phyloP scores from a whole-genome alignment of 2,329 filamentous ascomycete species.

The Penicillium sp. region DNA sequence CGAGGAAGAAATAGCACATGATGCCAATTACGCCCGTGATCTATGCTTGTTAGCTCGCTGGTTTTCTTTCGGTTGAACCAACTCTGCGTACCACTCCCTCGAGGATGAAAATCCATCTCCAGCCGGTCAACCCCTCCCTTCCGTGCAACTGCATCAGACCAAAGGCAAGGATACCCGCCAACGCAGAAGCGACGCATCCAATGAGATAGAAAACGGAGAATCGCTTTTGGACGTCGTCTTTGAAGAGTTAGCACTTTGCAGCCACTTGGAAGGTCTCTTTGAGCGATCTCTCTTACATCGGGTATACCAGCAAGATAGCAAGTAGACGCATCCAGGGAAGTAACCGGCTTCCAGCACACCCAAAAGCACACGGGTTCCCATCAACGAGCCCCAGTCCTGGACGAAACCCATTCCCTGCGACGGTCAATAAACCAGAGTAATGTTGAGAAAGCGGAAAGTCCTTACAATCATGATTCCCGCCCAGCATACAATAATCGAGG shows the following conservation, averaged over 20 bases:
- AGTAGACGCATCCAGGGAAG: conserved; percentile 62
- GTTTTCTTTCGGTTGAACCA: no score
- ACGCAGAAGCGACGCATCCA: conserved; percentile 41
- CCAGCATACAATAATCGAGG: conserved; percentile 25
- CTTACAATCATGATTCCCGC: conserved; percentile 24
- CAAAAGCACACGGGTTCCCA: conserved; percentile 21
- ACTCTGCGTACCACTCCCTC: conserved; percentile 37
- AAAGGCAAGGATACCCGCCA: conserved; percentile 41
- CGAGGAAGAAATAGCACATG: conserved; percentile 29
- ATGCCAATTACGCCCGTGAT: conserved; percentile 24
- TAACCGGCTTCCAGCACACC: conserved; percentile 43
- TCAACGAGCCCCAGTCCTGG: conserved; percentile 24
- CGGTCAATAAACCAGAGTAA: neutral
- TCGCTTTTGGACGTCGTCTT: conserved; percentile 28
- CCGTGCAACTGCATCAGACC: conserved; percentile 39
- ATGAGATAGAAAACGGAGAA: conserved; percentile 44
- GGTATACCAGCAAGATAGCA: conserved; percentile 67
- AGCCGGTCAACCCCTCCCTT: conserved; percentile 38
- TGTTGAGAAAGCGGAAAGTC: neutral
- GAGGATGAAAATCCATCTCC: conserved; percentile 50
- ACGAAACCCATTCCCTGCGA: conserved; percentile 25
- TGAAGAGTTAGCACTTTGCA: neutral
- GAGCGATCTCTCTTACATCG: conserved; percentile 19
- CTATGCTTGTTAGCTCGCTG: conserved; percentile 7
- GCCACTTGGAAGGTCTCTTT: no score